Evolutionary conservation across 2,329 filamentous ascomycete genomes (phyloP).

Genomic region (Colletotrichum australisinense): DNA sequence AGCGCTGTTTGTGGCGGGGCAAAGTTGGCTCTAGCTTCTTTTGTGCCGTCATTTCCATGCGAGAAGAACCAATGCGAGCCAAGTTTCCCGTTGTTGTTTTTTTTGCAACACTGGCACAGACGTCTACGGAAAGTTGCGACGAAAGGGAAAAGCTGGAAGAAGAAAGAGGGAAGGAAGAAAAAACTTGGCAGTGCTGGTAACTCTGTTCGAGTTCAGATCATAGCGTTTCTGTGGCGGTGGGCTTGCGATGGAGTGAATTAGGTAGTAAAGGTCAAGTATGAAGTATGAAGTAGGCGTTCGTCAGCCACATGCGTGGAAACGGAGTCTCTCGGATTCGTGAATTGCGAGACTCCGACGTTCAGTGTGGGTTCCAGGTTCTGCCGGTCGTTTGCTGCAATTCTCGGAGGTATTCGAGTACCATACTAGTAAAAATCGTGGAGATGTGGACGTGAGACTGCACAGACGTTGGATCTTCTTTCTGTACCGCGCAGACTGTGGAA

Average conservation of each 20-base stretch:
- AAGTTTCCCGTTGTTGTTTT: not conserved
- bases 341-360: not conserved
- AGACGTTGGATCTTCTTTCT: not conserved
- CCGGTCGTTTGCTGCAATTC: not conserved
- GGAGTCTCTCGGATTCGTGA: not conserved
- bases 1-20: not conserved
- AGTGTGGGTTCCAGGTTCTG: not conserved
- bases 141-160: not conserved
- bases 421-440: not conserved
- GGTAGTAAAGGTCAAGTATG: not conserved
- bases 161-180: not conserved
- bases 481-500: not conserved
- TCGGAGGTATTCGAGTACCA: not conserved
- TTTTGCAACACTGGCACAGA: constrained; percentile 1
- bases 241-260: not conserved
- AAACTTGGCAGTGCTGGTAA: not conserved
- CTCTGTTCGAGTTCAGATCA: not conserved
- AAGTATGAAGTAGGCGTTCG: not conserved
- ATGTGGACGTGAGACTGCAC: not conserved
- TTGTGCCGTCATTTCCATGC: constrained; percentile 1
- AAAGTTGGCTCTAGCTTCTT: not conserved
- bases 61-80: not conserved
- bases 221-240: not conserved
- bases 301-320: not conserved
- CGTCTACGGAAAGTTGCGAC: not conserved